Percentiles rank a stretch among this genome's conserved stretches.
These are phyloP conservation scores for Penicillium sp. DNA, from an alignment of 2,329 filamentous ascomycete genomes.

Conservation along the genomic window DNA sequence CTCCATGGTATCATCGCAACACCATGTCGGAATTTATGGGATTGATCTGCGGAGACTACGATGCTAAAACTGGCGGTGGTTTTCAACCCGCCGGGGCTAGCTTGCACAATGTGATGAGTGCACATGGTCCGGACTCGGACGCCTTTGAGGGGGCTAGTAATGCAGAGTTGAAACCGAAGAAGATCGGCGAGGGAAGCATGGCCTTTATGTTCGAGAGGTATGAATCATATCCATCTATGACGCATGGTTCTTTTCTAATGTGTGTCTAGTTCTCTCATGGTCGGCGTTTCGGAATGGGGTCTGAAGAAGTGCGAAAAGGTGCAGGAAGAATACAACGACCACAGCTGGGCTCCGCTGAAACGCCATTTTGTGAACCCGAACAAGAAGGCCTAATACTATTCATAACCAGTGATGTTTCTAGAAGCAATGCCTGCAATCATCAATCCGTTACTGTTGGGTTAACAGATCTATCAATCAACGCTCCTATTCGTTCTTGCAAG, in stretches of 20 bases:
- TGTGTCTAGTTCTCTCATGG: slow-evolving; percentile 53
- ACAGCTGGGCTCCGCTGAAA: slow-evolving; percentile 70
- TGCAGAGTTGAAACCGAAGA: slow-evolving; percentile 50
- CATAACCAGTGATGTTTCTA: too few species aligned
- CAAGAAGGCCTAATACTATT: slow-evolving; percentile 28
- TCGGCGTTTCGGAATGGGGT: slow-evolving; percentile 68
- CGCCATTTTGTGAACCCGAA: slow-evolving; percentile 56
- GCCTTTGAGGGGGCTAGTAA: slow-evolving; percentile 53
- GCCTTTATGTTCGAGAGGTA: slow-evolving; percentile 60
- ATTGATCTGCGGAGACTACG: slow-evolving; percentile 56
- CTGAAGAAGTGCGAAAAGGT: slow-evolving; percentile 64
- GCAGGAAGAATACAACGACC: slow-evolving; percentile 67
- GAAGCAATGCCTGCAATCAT: too few species aligned
- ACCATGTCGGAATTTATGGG: slow-evolving; percentile 63
- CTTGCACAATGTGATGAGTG: slow-evolving; percentile 67
- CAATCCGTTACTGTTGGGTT: too few species aligned
- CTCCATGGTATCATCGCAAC: slow-evolving; percentile 60
- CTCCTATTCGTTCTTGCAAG: too few species aligned
- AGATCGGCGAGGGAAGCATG: slow-evolving; percentile 55
- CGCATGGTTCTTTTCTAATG: slow-evolving; percentile 26
- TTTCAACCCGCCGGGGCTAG: slow-evolving; percentile 58
- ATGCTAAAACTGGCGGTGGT: slow-evolving; percentile 52
- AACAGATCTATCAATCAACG: too few species aligned
- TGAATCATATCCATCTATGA: not conserved
- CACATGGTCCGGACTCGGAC: slow-evolving; percentile 55